phyloP scores from a whole-genome alignment of 345 rosid species.

The Laguncularia racemosa region DNA sequence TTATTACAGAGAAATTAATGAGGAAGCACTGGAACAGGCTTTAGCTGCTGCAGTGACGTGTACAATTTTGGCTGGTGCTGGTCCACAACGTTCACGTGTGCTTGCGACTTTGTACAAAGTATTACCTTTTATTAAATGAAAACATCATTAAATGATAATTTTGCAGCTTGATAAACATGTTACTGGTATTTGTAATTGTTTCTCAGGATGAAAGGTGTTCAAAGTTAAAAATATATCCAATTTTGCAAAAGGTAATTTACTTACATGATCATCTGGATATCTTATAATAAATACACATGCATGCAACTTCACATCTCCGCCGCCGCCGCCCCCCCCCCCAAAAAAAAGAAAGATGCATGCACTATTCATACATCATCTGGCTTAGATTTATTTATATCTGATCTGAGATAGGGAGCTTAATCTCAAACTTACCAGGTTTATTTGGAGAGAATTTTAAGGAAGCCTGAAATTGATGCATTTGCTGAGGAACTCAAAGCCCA shows the following conservation, averaged over 20 bases:
- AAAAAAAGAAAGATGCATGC: too few species aligned
- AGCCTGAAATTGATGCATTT: constrained; percentile 94
- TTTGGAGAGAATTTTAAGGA: constrained; percentile 88
- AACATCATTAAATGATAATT: constrained; percentile 1
- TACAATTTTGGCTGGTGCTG: constrained; percentile 94
- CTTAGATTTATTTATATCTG: neutral
- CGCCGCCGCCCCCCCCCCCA: too few species aligned
- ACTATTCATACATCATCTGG: neutral
- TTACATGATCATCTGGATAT: too few species aligned
- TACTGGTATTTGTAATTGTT: constrained; percentile 2
- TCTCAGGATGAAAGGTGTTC: constrained; percentile 96
- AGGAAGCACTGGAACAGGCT: constrained; percentile 91
- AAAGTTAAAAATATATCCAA: constrained; percentile 87
- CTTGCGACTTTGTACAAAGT: constrained; percentile 89
- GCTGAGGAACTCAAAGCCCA: constrained; percentile 88
- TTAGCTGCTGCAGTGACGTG: constrained; percentile 94
- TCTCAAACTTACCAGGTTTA: constrained; percentile 55
- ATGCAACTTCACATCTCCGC: too few species aligned
- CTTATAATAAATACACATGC: too few species aligned
- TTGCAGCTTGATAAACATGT: neutral
- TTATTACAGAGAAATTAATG: constrained; percentile 67
- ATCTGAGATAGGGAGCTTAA: neutral
- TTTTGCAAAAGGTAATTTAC: constrained; percentile 72
- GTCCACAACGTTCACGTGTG: constrained; percentile 95
- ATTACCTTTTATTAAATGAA: constrained; percentile 5